phyloP scores from a whole-genome alignment of 2,329 filamentous ascomycete genomes.

The Fusarium praegraminearum region DNA sequence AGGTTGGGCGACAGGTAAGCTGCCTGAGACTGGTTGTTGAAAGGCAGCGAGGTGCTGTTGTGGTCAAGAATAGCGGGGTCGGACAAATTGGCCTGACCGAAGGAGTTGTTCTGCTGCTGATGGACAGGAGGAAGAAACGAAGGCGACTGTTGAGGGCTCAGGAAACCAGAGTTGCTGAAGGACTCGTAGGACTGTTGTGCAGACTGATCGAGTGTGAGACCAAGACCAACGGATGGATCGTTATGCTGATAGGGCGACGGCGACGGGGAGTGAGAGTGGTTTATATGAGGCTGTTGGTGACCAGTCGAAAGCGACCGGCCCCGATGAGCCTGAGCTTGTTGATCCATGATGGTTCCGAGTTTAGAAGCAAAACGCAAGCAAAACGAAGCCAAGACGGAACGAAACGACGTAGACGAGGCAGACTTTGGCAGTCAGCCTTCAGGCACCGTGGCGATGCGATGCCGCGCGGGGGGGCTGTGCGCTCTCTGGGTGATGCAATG shows the following conservation, averaged over 20 bases:
- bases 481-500: conserved; percentile 49
- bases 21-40: conserved; percentile 58
- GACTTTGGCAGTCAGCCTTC: conserved; percentile 60
- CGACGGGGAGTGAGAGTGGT: conserved; percentile 73
- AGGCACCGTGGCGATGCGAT: conserved; percentile 55
- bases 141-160: conserved; percentile 60
- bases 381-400: conserved; percentile 8
- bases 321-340: conserved; percentile 53
- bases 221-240: conserved; percentile 64
- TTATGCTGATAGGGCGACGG: conserved; percentile 66
- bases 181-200: conserved; percentile 58
- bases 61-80: conserved; percentile 57
- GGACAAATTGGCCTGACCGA: conserved; percentile 50
- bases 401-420: conserved; percentile 55
- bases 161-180: conserved; percentile 59
- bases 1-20: conserved; percentile 65
- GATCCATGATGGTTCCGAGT: conserved; percentile 57
- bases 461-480: conserved; percentile 56
- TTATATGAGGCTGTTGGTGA: conserved; percentile 73
- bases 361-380: conserved; percentile 43
- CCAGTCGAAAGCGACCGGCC: conserved; percentile 73
- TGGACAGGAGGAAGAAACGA: conserved; percentile 51
- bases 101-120: conserved; percentile 46
- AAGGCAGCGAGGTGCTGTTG: conserved; percentile 55
- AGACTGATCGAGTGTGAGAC: conserved; percentile 68